Evolutionary conservation across 2,329 filamentous ascomycete species (phyloP).

Genomic region (Aurifilum marmelostoma): DNA sequence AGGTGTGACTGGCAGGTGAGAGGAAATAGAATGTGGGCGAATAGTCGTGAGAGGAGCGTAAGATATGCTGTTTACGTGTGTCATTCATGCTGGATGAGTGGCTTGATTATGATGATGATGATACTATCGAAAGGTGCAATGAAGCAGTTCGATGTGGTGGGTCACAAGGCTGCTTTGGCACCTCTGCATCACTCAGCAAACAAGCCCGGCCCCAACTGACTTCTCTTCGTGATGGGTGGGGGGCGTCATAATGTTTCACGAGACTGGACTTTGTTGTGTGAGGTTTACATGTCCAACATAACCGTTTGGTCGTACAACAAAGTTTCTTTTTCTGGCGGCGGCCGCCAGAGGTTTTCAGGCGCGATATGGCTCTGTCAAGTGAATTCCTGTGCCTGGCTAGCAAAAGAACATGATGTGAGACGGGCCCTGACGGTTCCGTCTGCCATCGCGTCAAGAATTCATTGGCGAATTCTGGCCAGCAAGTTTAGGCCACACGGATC

Average conservation of each 20-base stretch:
- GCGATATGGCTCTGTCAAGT: not conserved
- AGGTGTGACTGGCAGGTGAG: not conserved
- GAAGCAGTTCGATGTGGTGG: not conserved
- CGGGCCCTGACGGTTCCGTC: not conserved
- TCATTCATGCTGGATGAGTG: slow-evolving; percentile 1
- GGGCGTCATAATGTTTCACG: not conserved
- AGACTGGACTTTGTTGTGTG: not conserved
- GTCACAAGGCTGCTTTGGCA: not conserved
- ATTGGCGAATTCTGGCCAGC: too few species aligned
- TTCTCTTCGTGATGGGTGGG: too few species aligned
- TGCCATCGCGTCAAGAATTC: not conserved
- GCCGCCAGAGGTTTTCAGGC: not conserved
- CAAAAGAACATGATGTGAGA: not conserved
- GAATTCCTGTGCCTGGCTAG: not conserved
- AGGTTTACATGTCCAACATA: not conserved
- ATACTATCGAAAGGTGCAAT: slow-evolving; percentile 5
- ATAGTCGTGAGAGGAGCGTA: too few species aligned
- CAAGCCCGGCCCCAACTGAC: not conserved
- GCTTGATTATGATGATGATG: slow-evolving; percentile 1
- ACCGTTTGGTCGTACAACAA: not conserved
- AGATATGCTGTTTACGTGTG: not conserved
- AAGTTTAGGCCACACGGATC: not conserved
- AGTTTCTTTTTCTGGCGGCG: not conserved
- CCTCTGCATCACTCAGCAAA: slow-evolving; percentile 10
- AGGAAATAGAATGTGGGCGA: not conserved